Conservation (phyloP, 2,329 filamentous ascomycete species). For the Orbilia oligospora region DNA sequence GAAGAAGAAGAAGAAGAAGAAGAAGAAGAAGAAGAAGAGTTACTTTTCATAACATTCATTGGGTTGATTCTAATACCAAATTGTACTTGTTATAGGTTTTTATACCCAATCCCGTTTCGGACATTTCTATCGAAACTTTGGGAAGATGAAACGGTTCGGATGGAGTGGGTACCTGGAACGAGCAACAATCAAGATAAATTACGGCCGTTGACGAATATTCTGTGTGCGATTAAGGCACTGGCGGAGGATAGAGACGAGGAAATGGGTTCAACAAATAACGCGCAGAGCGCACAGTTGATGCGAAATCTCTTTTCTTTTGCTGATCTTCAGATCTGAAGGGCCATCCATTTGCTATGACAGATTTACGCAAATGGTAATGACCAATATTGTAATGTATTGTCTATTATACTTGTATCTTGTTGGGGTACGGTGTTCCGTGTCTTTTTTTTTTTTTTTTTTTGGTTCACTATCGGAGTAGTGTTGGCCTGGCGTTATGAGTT, state of each 20-base stretch:
- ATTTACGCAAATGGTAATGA: neutral
- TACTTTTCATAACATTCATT: too few species aligned
- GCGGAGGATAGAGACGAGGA: constrained; percentile 58
- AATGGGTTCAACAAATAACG: constrained; percentile 42
- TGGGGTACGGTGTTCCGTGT: neutral
- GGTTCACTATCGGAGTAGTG: neutral
- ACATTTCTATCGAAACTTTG: constrained; percentile 82
- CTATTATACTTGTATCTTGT: neutral
- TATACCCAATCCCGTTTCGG: constrained; percentile 82
- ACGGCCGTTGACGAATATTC: constrained; percentile 30
- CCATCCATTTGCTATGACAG: neutral
- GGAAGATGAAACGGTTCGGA: constrained; percentile 77
- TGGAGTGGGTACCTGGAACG: constrained; percentile 88
- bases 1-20: too few species aligned
- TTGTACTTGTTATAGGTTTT: constrained; percentile 75
- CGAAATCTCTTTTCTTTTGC: constrained; percentile 58
- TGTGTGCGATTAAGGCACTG: constrained; percentile 39
- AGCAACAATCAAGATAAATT: constrained; percentile 1
- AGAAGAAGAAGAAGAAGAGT: too few species aligned
- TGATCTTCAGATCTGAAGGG: constrained; percentile 39
- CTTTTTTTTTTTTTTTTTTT: neutral
- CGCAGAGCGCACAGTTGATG: constrained; percentile 52
- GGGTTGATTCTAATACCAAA: neutral
- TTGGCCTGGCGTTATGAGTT: constrained; percentile 12
- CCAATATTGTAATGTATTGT: constrained; percentile 3